Evolutionary conservation across 768 basidiomycete genomes (phyloP), one percentile per base, ranked within the genome.

Genomic region (Pulveroboletus sp.): DNA sequence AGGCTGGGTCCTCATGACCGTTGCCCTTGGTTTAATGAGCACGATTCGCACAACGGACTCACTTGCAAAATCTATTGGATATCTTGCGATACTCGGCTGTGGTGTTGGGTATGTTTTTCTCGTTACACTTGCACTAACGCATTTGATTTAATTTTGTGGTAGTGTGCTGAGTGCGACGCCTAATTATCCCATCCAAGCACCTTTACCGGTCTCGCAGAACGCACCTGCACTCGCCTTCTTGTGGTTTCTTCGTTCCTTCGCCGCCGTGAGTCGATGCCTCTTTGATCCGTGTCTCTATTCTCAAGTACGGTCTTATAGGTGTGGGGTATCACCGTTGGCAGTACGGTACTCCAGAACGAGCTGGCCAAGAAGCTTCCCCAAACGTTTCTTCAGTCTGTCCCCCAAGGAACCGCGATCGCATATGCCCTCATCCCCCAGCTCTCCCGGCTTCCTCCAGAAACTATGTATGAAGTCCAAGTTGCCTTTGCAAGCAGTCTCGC

Each of bases 321-420:
- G 5, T 78, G 78, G 73, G 81, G 81, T 3, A 64, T 81, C 43
- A 67, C 73, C 0, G 69, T 83, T 44, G 73, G 75, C 4, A 67
- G 70, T 13, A 72, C 75, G 0, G 68, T 82, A 35, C 66, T 82
- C 1, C 76, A 78, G 52, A 83, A 80, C 58, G 50, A 73, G 45
- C 72, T 84, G 8, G 59, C 58, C 6, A 64, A 57, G 27, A 59
- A 59, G 3, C 72, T 83, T 0, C 79, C 81, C 0, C 36, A 40
- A 0, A 63, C 53, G 0, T 78, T 79, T 49, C 27, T 67, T 8
- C 36, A 55, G 2, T 57, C 60, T 21, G 63, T 76, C 50, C 68
- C 70, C 0, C 48, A 59, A n/a, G 73, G 72, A 12, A 63, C 66
- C 20, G 69, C 75, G 33, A 62, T 80, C 43, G 65, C 71, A 13